Base-by-base conservation (phyloP, 2,329 filamentous ascomycete species). In the Sordariomycetes sp. region DNA sequence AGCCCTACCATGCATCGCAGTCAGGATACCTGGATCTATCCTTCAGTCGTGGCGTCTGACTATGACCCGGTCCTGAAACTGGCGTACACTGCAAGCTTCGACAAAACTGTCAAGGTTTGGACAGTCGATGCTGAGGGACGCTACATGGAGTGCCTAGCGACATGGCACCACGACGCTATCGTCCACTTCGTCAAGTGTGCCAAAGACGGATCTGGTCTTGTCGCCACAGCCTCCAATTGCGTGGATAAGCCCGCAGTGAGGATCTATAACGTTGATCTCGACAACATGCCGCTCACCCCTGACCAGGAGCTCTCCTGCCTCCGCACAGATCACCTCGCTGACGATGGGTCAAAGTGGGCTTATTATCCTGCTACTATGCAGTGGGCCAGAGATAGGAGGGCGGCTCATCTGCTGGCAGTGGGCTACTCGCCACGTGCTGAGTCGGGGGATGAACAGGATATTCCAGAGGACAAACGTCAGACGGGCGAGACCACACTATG, bases 351-450 rank as follows among this genome's bases (percentile, higher is more conserved):
- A 8, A 69, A 66, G 34, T 81, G 76, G 76, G 70, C 70, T 0
- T 80, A 79, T 44, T 75, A 63, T 38, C 76, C 76, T 1, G 71
- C 76, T 0, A 76, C 75, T 0, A 70, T 80, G 48, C 72, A 74
- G 46, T 81, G 76, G 75, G 76, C 75, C 0, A 48, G 59, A 17
- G 55, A 63, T 2, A 40, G 49, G 0, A 49, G 43, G 1, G 65
- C 68, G 2, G 55, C 55, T 2, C 66, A 77, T 41, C 54, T 79
- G 6, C 59, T 81, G 0, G 56, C 77, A 0, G 70, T 79, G 2
- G 76, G 76, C 8, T 80, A 78, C 49, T 80, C 76, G 5, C 76
- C 76, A 2, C 63, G 76, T 12, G 69, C 69, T 38, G 51, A 21
- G 8, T 64, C 52, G 0, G 58, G 58, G 0, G 65, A 77, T 15